phyloP scores from a whole-genome alignment of 164 flowering plant species.

The Magnolia officinalis region DNA sequence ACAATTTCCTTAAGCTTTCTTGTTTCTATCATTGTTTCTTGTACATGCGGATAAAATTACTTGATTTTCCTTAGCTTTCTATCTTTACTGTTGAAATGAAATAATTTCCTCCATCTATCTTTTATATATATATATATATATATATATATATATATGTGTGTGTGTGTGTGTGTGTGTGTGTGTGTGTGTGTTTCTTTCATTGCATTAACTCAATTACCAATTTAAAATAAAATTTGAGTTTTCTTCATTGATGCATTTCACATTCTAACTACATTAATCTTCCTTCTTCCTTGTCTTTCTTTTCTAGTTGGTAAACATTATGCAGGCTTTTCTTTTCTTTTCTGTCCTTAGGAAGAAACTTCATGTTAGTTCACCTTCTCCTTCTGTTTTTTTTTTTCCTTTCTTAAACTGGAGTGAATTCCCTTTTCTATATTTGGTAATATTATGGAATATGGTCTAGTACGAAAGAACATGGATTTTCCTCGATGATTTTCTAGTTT shows the following conservation, averaged over 20 bases:
- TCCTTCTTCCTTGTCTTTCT: not conserved
- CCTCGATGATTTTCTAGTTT: no score
- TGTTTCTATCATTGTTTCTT: not conserved
- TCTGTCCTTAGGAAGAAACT: not conserved
- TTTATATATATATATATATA: no score
- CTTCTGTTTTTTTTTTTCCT: conserved; percentile 11
- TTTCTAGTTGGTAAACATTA: not conserved
- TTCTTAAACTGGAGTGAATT: conserved; percentile 9
- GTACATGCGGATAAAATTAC: not conserved
- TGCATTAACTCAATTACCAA: not conserved
- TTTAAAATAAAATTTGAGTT: not conserved
- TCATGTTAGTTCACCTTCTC: not conserved
- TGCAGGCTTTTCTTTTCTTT: conserved; percentile 9
- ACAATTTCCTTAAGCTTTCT: not conserved
- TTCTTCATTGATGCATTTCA: not conserved
- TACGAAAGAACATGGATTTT: conserved; percentile 5
- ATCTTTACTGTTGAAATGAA: not conserved
- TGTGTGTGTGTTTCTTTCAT: not conserved
- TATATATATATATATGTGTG: no score
- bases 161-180: no score
- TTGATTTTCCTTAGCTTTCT: not conserved
- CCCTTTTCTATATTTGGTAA: conserved; percentile 10
- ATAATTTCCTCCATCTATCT: not conserved
- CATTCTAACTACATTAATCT: not conserved
- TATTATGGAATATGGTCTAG: conserved; percentile 21